Evolutionary conservation across 345 rosid species (phyloP).

Genomic region (Camelina sativa): DNA sequence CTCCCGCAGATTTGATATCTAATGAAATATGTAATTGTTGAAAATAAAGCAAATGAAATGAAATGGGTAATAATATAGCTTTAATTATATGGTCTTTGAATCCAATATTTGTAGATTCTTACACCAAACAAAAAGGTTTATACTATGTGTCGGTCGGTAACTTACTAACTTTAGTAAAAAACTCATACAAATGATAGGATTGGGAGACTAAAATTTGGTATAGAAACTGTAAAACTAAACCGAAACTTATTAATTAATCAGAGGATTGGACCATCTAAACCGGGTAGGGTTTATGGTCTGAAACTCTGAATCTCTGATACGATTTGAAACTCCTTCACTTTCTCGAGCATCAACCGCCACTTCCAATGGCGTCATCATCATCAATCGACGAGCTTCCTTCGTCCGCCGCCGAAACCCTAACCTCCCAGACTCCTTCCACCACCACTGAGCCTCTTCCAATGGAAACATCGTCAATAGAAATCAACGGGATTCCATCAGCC

Average conservation of each 20-base stretch:
- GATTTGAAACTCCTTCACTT: background rate
- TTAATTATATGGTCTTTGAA: background rate
- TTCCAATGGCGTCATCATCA: conserved; percentile 55
- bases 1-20: conserved; percentile 20
- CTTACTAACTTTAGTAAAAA: too few species aligned
- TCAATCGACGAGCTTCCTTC: conserved; percentile 45
- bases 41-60: conserved; percentile 33
- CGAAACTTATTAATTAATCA: background rate
- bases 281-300: conserved; percentile 28
- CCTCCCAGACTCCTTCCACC: conserved; percentile 35
- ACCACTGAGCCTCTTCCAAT: conserved; percentile 27
- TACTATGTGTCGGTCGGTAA: too few species aligned
- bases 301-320: too few species aligned
- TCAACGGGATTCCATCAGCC: background rate
- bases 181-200: too few species aligned
- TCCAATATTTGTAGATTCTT: background rate
- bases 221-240: too few species aligned
- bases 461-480: background rate
- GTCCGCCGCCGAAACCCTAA: conserved; percentile 35
- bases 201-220: background rate
- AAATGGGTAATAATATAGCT: background rate
- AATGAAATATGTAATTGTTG: conserved; percentile 19
- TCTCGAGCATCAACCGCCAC: background rate
- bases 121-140: background rate
- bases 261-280: background rate